Evolutionary conservation across 2,329 filamentous ascomycete species (phyloP).

Genomic region (Claviceps monticola): DNA sequence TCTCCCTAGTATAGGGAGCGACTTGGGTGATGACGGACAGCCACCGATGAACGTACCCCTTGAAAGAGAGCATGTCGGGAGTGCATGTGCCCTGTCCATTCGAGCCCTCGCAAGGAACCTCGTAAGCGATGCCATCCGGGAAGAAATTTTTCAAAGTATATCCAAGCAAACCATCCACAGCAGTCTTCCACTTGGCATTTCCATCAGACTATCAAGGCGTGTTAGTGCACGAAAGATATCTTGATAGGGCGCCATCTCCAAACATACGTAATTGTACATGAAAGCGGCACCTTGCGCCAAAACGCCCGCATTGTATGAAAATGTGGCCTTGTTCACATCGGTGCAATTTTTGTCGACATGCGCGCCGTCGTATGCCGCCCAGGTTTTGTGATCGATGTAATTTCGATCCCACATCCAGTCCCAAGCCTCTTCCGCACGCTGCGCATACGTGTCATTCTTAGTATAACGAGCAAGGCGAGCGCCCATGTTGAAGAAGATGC

Average conservation of each 20-base stretch:
- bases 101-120: constrained; percentile 54
- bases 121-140: constrained; percentile 45
- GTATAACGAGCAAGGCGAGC: constrained; percentile 62
- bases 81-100: constrained; percentile 41
- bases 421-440: constrained; percentile 47
- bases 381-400: constrained; percentile 45
- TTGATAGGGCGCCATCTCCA: not conserved
- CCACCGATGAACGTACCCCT: constrained; percentile 56
- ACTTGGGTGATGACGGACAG: constrained; percentile 45
- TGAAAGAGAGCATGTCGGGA: constrained; percentile 59
- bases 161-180: constrained; percentile 40
- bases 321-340: constrained; percentile 46
- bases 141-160: constrained; percentile 38
- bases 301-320: constrained; percentile 52
- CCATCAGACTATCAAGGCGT: constrained; percentile 31
- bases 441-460: constrained; percentile 47
- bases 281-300: constrained; percentile 49
- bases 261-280: constrained; percentile 50
- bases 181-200: constrained; percentile 38
- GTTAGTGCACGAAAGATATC: constrained; percentile 7
- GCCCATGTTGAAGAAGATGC: constrained; percentile 49
- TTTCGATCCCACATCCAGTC: constrained; percentile 43
- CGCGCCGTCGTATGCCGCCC: constrained; percentile 51
- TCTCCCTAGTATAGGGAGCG: constrained; percentile 42
- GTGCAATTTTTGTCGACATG: constrained; percentile 45